Percentiles rank a stretch among this genome's conserved stretches.
Evolutionary conservation across 345 rosid genomes (phyloP).

Genomic region (Mallotus nudiflorus): DNA sequence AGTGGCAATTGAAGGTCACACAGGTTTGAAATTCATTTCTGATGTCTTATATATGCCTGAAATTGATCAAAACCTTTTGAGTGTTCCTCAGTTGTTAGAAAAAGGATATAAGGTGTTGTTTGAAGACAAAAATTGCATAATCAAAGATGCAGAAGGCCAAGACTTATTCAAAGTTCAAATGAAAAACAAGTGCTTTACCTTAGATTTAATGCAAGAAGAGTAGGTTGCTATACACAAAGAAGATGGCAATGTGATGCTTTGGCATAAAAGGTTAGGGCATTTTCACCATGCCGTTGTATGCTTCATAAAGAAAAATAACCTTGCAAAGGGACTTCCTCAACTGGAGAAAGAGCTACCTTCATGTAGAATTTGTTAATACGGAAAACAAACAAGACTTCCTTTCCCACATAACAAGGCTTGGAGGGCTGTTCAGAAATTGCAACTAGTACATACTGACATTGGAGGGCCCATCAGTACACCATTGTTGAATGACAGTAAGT

Average conservation of each 20-base stretch:
- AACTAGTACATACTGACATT: not conserved
- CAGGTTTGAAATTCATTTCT: too few relatives aligned
- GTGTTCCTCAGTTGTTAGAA: not conserved
- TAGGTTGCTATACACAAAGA: not conserved
- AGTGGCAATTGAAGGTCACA: too few relatives aligned
- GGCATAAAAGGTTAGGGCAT: not conserved
- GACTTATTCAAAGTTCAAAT: not conserved
- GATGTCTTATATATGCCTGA: not conserved
- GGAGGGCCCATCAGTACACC: not conserved
- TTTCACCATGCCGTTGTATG: not conserved
- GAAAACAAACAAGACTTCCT: not conserved
- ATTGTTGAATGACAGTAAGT: not conserved
- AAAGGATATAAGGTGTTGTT: not conserved
- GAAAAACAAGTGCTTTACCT: not conserved
- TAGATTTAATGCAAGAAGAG: not conserved
- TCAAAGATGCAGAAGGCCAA: not conserved
- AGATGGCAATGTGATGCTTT: not conserved
- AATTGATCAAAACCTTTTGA: slow-evolving; percentile 2
- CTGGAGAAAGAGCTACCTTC: not conserved
- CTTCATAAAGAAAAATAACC: not conserved
- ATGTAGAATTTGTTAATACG: not conserved
- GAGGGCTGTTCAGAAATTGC: not conserved
- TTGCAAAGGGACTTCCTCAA: too few relatives aligned
- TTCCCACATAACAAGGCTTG: not conserved
- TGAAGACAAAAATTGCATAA: not conserved